Percentiles rank a stretch among this genome's conserved stretches.
Evolutionary conservation across 2,329 filamentous ascomycete genomes (phyloP).

Genomic region (Hyphodiscus sp.): DNA sequence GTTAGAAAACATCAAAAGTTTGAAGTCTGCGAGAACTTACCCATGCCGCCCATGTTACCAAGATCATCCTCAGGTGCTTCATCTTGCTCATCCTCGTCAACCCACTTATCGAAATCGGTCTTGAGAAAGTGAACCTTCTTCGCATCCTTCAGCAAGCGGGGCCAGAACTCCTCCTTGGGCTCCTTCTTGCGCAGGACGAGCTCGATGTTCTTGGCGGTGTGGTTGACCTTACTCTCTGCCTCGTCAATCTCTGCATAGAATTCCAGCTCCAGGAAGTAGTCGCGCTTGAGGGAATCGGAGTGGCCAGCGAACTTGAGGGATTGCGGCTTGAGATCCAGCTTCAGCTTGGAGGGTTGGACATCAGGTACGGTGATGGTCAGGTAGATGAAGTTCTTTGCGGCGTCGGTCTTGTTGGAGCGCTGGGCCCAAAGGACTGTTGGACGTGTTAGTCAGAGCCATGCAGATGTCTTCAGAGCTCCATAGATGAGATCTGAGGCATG

Average conservation of each 20-base stretch:
- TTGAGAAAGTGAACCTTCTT: conserved; percentile 94
- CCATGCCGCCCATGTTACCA: conserved; percentile 57
- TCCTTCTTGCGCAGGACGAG: conserved; percentile 96
- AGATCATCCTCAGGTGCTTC: conserved; percentile 78
- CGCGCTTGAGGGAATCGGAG: conserved; percentile 77
- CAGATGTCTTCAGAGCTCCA: not conserved
- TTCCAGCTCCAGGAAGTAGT: conserved; percentile 79
- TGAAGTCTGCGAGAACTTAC: conserved; percentile 17
- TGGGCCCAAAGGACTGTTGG: conserved; percentile 89
- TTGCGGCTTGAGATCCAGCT: conserved; percentile 76
- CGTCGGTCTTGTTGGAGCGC: conserved; percentile 75
- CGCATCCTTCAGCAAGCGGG: conserved; percentile 81
- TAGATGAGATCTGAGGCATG: not conserved
- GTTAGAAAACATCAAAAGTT: not conserved
- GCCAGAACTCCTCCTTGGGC: conserved; percentile 91
- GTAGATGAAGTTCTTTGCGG: conserved; percentile 90
- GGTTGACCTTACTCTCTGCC: conserved; percentile 75
- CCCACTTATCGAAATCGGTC: conserved; percentile 88
- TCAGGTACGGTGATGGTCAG: conserved; percentile 87
- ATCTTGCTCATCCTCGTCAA: conserved; percentile 72
- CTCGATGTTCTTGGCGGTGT: conserved; percentile 83
- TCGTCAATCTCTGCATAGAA: conserved; percentile 89
- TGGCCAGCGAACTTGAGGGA: conserved; percentile 75
- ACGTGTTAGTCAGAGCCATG: conserved; percentile 11
- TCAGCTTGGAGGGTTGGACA: conserved; percentile 66